phyloP scores from a whole-genome alignment of 495 filamentous ascomycete species.

The Trichoderma gamsii region DNA sequence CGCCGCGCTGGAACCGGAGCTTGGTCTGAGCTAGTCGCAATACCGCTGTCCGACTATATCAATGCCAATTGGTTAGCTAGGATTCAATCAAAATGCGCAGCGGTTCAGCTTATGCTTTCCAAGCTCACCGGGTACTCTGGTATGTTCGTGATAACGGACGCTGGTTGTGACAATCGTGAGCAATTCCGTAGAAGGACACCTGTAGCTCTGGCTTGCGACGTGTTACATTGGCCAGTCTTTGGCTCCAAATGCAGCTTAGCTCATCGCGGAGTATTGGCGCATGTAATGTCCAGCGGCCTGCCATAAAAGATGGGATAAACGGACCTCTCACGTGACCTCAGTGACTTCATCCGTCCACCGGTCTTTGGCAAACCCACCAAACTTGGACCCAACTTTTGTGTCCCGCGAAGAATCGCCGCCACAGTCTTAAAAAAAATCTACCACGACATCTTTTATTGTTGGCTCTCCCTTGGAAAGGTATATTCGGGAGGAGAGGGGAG shows the following conservation, averaged over 20 bases:
- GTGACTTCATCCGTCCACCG: conserved; percentile 7
- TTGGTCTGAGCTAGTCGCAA: neutral
- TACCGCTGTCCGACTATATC: neutral
- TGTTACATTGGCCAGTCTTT: neutral
- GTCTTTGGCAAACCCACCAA: conserved; percentile 1
- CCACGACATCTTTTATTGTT: neutral
- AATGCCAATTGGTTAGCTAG: neutral
- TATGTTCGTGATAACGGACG: neutral
- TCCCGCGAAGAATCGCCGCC: conserved; percentile 8
- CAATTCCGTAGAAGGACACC: neutral
- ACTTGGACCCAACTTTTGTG: conserved; percentile 11
- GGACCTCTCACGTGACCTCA: neutral
- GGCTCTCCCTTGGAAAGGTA: neutral
- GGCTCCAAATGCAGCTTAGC: conserved; percentile 2
- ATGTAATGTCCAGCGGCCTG: neutral
- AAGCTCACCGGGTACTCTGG: neutral
- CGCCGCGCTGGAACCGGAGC: conserved; percentile 6
- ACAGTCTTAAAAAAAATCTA: neutral
- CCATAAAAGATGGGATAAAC: neutral
- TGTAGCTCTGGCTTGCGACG: conserved; percentile 12
- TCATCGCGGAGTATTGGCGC: neutral
- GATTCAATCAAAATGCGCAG: neutral
- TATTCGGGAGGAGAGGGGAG: neutral
- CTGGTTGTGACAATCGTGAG: neutral
- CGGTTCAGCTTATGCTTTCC: neutral